Evolutionary conservation across 176 grass and related monocot genomes (phyloP), one percentile per base, ranked within the genome.

Genomic region (Paspalum notatum): DNA sequence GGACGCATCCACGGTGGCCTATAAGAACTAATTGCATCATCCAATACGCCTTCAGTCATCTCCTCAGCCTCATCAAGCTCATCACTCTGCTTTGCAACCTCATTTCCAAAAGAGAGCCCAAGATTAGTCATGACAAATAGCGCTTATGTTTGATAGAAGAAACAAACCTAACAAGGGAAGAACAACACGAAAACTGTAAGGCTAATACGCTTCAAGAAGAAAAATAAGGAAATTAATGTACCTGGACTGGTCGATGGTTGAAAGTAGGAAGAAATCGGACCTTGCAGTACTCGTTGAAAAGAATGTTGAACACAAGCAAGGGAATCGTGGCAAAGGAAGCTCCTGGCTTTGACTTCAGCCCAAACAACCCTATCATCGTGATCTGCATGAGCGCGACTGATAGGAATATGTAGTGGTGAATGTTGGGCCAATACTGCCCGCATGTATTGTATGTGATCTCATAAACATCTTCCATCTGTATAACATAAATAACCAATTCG

Each of bases 381-480:
- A 72, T 88, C 78, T 94, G 94, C 94, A 90, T 94, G 43, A 94
- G 91, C 8, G 63, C n/a, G 24, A 90, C 80, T 9, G 84, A 83
- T 40, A 97, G 57, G n/a, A 90, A 91, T 64, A 97, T 85, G 68
- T 88, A 91, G 24, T 90, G 94, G 82, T 91, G 89, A 79, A 97
- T 91, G 60, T 71, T 75, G 0, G 94, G 87, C 91, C 91, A 97
- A 26, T 97, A 97, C 74, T 91, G 84, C 53, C 94, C 94, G 11
- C 78, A 97, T 6, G 91, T 97, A 16, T 97, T 87, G 9, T 97
- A 97, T n/a, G 71, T 74, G 60, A 91, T 91, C 37, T 91, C 89
- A 84, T 97, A 97, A 24, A 97, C 94, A 66, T 97, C 91, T 86
- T 94, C 91, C 85, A 94, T 94, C 89, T 97, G 91, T 51, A 88